Base-by-base conservation (phyloP, 768 basidiomycete species). In the Tubosaeta sp. region DNA sequence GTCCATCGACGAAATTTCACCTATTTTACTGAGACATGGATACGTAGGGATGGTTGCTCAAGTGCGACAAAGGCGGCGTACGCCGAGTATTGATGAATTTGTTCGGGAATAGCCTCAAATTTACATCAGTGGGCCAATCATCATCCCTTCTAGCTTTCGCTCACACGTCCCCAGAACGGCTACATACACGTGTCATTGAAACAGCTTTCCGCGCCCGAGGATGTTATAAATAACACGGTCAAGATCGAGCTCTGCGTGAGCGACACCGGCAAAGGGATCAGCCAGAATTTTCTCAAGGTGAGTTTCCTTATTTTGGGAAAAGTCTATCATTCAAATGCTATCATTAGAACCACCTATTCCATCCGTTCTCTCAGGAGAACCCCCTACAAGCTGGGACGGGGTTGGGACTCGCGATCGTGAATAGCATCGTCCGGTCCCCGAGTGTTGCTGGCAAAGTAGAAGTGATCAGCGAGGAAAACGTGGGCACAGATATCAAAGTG, bases 341-440 rank as follows among this genome's bases (percentile, higher is more conserved):
- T 42, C 11, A 33, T 10, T 58, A 89, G 88, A 93, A 97, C 60
- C 91, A 95, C 71, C 76, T 97, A 6, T 97, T 97, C 74, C 95
- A 95, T 60, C 95, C 95, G 0, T 97, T 97, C 72, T 93, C 93
- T 1, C 95, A 97, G 73, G 95, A 97, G 69, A 95, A 95, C 59
- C 93, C 94, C 1, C 68, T 95, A 6, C 92, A 95, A 62, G 85
- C 91, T 1, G 94, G 94, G 2, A 97, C 94, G 2, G 95, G 94
- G 6, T 80, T 97, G 8, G 95, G 95, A 10, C 82, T 97, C 22
- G 94, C 95, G 31, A 97, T 97, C 58, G 95, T 97, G 64, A 92
- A 88, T 73, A 91, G 87, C 59, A 97, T 97, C 57, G 81, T 95
- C 34, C 83, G 82, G 14, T 91, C 91, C 3, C 84, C 88, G 42